Base-by-base conservation (phyloP, 345 rosid genomes). In the Gossypium mustelinum region DNA sequence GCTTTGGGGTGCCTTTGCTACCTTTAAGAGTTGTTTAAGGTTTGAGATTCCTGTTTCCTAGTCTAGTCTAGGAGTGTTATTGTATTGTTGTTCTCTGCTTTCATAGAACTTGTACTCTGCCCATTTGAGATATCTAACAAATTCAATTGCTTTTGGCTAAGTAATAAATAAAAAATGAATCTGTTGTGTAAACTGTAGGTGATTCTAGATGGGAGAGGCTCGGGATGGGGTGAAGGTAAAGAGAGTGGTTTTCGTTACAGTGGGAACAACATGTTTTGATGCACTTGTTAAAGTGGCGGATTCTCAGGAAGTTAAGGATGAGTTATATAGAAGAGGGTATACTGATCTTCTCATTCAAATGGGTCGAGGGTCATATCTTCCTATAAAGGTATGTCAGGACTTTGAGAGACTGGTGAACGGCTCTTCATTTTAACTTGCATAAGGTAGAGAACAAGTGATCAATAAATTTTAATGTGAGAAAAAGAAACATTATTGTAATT, bases 181-280 rank as follows among this genome's bases (percentile, higher is more conserved):
- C 4, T 70, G 11, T 52, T 54, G 14, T 27, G 47, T 27, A 50
- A 51, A 51, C 60, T 51, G 24, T 43, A 22, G 60, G 61, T 29
- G 17, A 52, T 70, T 29, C 4, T 52, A 52, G 45, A 87, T 79
- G 86, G 88, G 74, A 75, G 82, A 72, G 41, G 43, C 11, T 9
- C 82, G 55, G 27, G 78, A 82, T 34, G 66, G 39, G 25, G 56
- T 3, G 51, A 77, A 62, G 74, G 57, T 63, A 9, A 86, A 86
- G 79, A 90, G 78, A 75, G 39, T 70, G 43, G 98, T 90, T 20
- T 93, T 96, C 74, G 92, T 92, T 73, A 96, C 98, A 0, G 98
- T 92, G 20, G 97, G 98, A 71, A 95, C 97, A 9, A 95, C 99
- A 17, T 82, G 92, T 76, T 95, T 94, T 29, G 97, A 92, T 83